Evolutionary conservation across 1,139 yeast species (phyloP), one percentile per base, ranked within the genome.

Genomic region (Candida sanyaensis): DNA sequence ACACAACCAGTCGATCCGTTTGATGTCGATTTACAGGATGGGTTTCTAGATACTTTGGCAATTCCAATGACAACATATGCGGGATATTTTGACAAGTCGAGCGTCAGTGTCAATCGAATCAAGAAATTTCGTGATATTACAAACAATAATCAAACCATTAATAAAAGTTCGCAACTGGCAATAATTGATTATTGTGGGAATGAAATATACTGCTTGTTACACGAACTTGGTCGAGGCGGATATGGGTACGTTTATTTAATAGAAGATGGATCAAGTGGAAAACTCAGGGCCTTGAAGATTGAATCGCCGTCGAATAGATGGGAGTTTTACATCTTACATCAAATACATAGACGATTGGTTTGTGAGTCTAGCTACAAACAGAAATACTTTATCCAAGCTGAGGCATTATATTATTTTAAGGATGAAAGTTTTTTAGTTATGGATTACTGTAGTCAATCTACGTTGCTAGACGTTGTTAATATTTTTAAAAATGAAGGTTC

Each of bases 361-460:
- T 47, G 46, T 4, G 31, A 42, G 9, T 30, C 42, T 7, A 23
- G 32, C 13, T 29, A 34, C 8, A 46, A 5, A n/a, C 38, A 41
- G 38, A 48, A 13, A 9, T 41, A 37, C 24, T 52, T 57, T 12
- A 76, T 88, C 2, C 63, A 67, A 21, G 82, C 83, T 0, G 75
- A 81, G 30, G 73, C 81, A 2, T 65, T 86, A 37, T 83, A 80
- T 59, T 69, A 71, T 37, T 91, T 79, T 56, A 63, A 69, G 12
- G 96, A 91, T 63, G 96, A 89, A 60, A 84, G 93, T 47, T 89
- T 83, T 64, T 64, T 91, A 54, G 67, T 88, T 1, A 64, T 91
- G 58, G 87, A 89, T 41, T 89, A 84, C 60, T 75, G 79, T 7
- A 73, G 75, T 33, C 93, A 88, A 55, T 96, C 96, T 1, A 88